Conservation (phyloP, 768 basidiomycete species). For the Cytidiella melzeri region DNA sequence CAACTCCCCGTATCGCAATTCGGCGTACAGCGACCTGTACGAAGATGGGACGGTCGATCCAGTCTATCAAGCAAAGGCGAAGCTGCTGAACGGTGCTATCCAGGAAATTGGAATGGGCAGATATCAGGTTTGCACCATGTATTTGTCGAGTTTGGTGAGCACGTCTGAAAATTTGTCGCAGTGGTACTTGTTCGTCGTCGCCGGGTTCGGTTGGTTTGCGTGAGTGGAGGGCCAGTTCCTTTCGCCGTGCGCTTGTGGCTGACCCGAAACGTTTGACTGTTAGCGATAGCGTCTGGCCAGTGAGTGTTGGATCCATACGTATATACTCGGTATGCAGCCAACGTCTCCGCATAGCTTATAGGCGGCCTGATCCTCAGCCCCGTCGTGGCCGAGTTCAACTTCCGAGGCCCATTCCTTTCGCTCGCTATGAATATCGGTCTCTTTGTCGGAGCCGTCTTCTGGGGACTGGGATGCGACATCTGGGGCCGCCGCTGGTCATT, state of each 20-base stretch:
- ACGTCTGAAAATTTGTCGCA: slow-evolving; percentile 17
- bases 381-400: slow-evolving; percentile 42
- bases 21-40: slow-evolving; percentile 13
- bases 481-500: slow-evolving; percentile 50
- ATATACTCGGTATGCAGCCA: too few relatives aligned
- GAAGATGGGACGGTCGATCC: slow-evolving; percentile 32
- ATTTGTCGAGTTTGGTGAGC: neutral
- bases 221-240: slow-evolving; percentile 29
- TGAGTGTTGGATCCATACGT: slow-evolving; percentile 25
- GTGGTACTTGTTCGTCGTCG: slow-evolving; percentile 60
- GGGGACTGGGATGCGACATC: slow-evolving; percentile 44
- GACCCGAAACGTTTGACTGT: neutral
- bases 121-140: slow-evolving; percentile 38
- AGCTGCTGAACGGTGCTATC: slow-evolving; percentile 39
- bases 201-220: slow-evolving; percentile 76
- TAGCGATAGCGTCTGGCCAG: slow-evolving; percentile 72
- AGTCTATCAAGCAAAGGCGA: slow-evolving; percentile 44
- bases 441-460: slow-evolving; percentile 42
- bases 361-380: slow-evolving; percentile 43
- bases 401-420: slow-evolving; percentile 40
- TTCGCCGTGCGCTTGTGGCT: neutral
- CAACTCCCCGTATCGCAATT: neutral
- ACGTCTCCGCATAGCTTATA: slow-evolving; percentile 27
- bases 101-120: slow-evolving; percentile 53
- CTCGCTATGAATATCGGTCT: slow-evolving; percentile 49